phyloP scores from a whole-genome alignment of 163 green algal species.

The Trebouxiophyceae sp. region DNA sequence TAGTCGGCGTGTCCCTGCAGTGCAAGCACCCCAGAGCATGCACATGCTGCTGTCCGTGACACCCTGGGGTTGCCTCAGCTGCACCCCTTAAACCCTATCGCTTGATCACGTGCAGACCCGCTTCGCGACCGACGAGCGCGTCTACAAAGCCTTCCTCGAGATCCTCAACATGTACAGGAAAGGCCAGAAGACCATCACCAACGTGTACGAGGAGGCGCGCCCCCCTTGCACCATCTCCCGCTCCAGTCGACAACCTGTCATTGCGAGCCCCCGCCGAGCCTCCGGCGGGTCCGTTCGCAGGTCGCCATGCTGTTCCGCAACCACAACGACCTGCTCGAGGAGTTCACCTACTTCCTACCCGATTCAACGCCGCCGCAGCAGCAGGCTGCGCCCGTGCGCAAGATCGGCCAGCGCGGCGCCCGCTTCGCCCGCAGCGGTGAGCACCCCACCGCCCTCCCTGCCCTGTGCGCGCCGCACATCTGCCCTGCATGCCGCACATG shows the following conservation, averaged over 20 bases:
- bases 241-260: background rate
- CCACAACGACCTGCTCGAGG: slow-evolving; percentile 90
- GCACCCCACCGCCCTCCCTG: too few relatives aligned
- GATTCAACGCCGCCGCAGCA: slow-evolving; percentile 50
- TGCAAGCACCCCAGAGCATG: too few relatives aligned
- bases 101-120: too few relatives aligned
- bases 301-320: slow-evolving; percentile 88
- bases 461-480: too few relatives aligned
- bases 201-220: slow-evolving; percentile 91
- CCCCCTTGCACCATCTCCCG: background rate
- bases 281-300: too few relatives aligned
- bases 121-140: slow-evolving; percentile 85
- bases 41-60: too few relatives aligned
- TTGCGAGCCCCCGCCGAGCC: background rate
- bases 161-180: slow-evolving; percentile 99
- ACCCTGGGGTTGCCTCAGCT: too few relatives aligned
- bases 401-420: background rate
- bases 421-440: too few relatives aligned
- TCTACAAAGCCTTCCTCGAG: slow-evolving; percentile 99
- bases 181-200: slow-evolving; percentile 90
- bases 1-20: too few relatives aligned
- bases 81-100: too few relatives aligned
- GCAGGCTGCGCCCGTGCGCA: background rate
- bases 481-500: too few relatives aligned
- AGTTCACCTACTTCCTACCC: slow-evolving; percentile 99